Evolutionary conservation across 2,329 filamentous ascomycete genomes (phyloP), one percentile per base, ranked within the genome.

Genomic region (Aspergillus sojae): DNA sequence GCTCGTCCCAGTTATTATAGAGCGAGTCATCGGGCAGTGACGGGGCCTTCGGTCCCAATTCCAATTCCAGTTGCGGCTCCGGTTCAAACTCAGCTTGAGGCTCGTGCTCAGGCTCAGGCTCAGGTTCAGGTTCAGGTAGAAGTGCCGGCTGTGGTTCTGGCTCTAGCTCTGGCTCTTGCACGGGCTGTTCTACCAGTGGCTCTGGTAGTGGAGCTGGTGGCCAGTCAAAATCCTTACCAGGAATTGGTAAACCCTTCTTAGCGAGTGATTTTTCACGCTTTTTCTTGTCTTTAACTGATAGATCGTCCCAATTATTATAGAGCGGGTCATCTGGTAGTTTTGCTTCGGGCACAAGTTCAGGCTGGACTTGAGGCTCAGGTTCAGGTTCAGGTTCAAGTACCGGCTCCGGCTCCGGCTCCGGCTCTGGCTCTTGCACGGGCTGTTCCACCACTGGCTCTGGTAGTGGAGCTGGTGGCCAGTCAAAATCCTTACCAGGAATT

Each of bases 161-260:
- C n/a, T n/a, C n/a, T n/a, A n/a, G n/a, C n/a, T n/a, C n/a, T n/a
- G n/a, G n/a, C n/a, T n/a, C n/a, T n/a, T n/a, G n/a, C n/a, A n/a
- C n/a, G 14, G 10, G 67, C 34, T 74, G 65, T 5, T 26, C 23
- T 1, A 67, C 68, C 2, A 73, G 1, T 19, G 50, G 50, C 50
- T 34, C 50, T 0, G 30, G 14, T 4, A 9, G 28, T 0, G 12
- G 23, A 16, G 23, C 5, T 6, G 69, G 65, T 2, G 70, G 71
- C 41, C 71, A 66, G 41, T 72, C 69, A 53, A 75, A 71, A 50
- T 74, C 72, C 41, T 73, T 72, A 14, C 74, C 74, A 0, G 67
- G 67, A 32, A 69, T 60, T n/a, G 68, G 68, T 23, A 67, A 53
- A 1, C 65, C 68, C 50, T 68, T 66, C 48, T 62, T 67, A 71